Base-by-base conservation (phyloP, 2,329 filamentous ascomycete genomes). In the Tolypocladium cylindrosporum region DNA sequence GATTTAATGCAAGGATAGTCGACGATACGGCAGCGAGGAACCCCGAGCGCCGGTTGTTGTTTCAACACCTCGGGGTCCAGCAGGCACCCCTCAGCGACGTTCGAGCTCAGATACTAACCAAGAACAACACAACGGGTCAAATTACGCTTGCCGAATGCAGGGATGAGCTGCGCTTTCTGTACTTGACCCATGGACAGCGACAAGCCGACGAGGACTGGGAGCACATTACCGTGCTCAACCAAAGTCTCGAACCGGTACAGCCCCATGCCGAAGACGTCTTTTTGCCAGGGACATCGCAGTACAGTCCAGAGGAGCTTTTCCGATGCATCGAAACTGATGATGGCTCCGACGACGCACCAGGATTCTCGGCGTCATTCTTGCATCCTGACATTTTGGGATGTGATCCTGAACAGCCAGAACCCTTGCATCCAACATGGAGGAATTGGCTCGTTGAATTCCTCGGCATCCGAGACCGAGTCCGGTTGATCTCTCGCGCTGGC, bases 171-270 rank as follows among this genome's bases (percentile, higher is more conserved):
- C 10, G 3, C 14, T 57, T 59, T 42, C 16, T 59, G 9, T 59
- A 59, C 11, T 13, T 57, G 37, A 59, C 58, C 2, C 48, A 57
- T 31, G 21, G n/a, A 36, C 10, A 57, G 40, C 55, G 58, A 16
- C 39, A 21, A 4, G 27, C 11, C 2, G 39, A 42, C 21, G 48
- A 50, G n/a, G 58, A 59, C 19, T 37, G 39, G 27, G 19, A 51
- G 19, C 16, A 42, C n/a, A 19, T 59, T 34, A 27, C 24, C 10
- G 24, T 59, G 7, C 11, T 59, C 4, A 37, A 57, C 24, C 58
- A 54, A 7, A 27, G 41, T 24, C 50, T 56, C 31, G 41, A 40
- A 19, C 34, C 37, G 3, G 41, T 41, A 3, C 41, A 50, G 21
- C 58, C 48, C 1, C 9, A 31, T 36, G 8, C 14, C 10, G 42